A percentile compares a stretch with the other conserved stretches of the same genome.
These are phyloP conservation scores for Glycyrrhiza uralensis DNA, from an alignment of 306 rosid genomes.

Conservation along the genomic window DNA sequence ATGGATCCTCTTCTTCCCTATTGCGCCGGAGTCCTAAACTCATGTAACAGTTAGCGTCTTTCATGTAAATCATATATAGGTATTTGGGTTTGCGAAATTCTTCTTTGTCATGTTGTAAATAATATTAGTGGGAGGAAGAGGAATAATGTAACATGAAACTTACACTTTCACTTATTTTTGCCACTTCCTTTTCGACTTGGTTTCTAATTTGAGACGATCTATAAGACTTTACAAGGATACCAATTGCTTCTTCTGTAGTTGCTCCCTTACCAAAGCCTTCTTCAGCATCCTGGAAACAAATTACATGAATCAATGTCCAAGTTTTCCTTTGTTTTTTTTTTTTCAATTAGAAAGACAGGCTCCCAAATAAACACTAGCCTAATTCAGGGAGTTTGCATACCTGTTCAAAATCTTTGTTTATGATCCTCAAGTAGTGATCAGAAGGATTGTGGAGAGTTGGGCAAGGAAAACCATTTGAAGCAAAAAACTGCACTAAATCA, in stretches of 20 bases:
- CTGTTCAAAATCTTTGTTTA: conserved; percentile 72
- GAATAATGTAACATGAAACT: conserved; percentile 17
- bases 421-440: conserved; percentile 66
- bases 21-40: conserved; percentile 29
- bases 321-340: not conserved
- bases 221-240: conserved; percentile 38
- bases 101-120: not conserved
- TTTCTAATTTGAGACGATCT: conserved; percentile 28
- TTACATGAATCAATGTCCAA: not conserved
- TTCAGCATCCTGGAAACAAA: conserved; percentile 40
- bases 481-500: conserved; percentile 47
- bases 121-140: not conserved
- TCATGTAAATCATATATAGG: not conserved
- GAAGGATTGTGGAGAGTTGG: conserved; percentile 62
- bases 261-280: conserved; percentile 26
- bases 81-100: not conserved
- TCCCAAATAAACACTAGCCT: not conserved
- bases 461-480: conserved; percentile 68
- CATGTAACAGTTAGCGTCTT: conserved; percentile 27
- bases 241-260: conserved; percentile 44
- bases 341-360: not conserved
- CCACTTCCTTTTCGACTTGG: conserved; percentile 36
- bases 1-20: conserved; percentile 38
- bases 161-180: conserved; percentile 40
- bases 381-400: conserved; percentile 25